phyloP scores from a whole-genome alignment of 2,329 filamentous ascomycete species.

The Sporothrix protearum region DNA sequence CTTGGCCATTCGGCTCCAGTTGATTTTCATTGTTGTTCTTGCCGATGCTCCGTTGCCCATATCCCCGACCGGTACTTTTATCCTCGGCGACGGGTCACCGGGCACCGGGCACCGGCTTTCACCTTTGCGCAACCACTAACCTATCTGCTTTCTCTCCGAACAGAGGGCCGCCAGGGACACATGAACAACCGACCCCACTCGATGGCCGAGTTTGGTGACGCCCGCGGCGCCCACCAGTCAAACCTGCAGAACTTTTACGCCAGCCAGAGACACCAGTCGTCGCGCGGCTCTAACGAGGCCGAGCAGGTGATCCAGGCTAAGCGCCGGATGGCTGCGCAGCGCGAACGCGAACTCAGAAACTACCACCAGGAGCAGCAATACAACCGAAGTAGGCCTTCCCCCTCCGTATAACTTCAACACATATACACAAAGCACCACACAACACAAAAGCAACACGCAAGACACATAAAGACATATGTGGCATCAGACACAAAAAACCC shows the following conservation, averaged over 20 bases:
- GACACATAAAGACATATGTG: background rate
- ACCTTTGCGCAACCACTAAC: slow-evolving; percentile 12
- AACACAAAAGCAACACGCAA: background rate
- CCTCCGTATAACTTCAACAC: slow-evolving; percentile 63
- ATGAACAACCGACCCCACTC: slow-evolving; percentile 73
- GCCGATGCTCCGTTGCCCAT: background rate
- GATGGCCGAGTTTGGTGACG: slow-evolving; percentile 75
- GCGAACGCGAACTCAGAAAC: slow-evolving; percentile 97
- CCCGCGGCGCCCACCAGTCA: slow-evolving; percentile 65
- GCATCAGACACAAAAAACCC: background rate
- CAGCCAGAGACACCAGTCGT: slow-evolving; percentile 82
- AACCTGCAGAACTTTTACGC: slow-evolving; percentile 94
- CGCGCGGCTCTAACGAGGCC: slow-evolving; percentile 80
- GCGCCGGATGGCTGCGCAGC: slow-evolving; percentile 97
- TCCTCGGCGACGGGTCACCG: background rate
- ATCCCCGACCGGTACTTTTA: slow-evolving; percentile 5
- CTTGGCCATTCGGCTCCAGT: slow-evolving; percentile 26
- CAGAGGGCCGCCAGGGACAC: slow-evolving; percentile 68
- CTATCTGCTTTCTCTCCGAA: slow-evolving; percentile 21
- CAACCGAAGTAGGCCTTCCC: slow-evolving; percentile 93
- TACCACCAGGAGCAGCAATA: slow-evolving; percentile 99
- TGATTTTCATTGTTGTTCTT: background rate
- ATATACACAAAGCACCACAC: slow-evolving; percentile 25
- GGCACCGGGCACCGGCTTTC: background rate
- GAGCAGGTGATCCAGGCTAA: slow-evolving; percentile 99